These are phyloP conservation scores for Dinochytrium kinnereticum DNA, from an alignment of 371 early-diverging fungal genomes.

Conservation along the genomic window DNA sequence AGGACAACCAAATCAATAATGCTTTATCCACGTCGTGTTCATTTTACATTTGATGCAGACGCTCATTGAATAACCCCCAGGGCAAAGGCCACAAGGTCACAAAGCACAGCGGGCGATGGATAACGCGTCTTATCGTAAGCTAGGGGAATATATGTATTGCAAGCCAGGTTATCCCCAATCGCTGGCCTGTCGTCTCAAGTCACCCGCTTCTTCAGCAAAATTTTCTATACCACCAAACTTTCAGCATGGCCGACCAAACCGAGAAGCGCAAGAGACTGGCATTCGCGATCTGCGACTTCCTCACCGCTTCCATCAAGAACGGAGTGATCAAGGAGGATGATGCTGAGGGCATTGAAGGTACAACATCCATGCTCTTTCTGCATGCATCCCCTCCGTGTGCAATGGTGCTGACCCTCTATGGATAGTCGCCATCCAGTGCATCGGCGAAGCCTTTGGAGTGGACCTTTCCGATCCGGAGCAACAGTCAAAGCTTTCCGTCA, in stretches of 20 bases:
- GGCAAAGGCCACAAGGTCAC: too few species aligned
- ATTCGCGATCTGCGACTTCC: conserved; percentile 87
- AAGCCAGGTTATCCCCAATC: too few species aligned
- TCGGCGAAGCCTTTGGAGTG: conserved; percentile 91
- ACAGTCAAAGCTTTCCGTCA: conserved; percentile 72
- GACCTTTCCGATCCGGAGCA: conserved; percentile 74
- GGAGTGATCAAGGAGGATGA: conserved; percentile 82
- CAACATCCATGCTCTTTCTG: not conserved
- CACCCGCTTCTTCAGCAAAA: not conserved
- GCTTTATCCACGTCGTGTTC: too few species aligned
- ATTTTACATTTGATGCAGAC: too few species aligned
- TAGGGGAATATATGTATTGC: too few species aligned
- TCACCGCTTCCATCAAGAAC: conserved; percentile 77
- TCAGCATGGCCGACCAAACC: not conserved
- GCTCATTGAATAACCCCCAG: too few species aligned
- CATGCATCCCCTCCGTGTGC: not conserved
- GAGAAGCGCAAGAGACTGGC: conserved; percentile 61
- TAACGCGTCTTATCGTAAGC: too few species aligned
- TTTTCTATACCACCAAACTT: not conserved
- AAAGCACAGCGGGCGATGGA: too few species aligned
- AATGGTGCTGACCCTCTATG: too few species aligned
- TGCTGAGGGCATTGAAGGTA: conserved; percentile 89
- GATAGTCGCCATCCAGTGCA: conserved; percentile 89
- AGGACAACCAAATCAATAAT: too few species aligned
- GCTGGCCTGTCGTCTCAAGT: too few species aligned